Base-by-base conservation (phyloP, 129 eudicot species). In the Flaveria sonorensis region DNA sequence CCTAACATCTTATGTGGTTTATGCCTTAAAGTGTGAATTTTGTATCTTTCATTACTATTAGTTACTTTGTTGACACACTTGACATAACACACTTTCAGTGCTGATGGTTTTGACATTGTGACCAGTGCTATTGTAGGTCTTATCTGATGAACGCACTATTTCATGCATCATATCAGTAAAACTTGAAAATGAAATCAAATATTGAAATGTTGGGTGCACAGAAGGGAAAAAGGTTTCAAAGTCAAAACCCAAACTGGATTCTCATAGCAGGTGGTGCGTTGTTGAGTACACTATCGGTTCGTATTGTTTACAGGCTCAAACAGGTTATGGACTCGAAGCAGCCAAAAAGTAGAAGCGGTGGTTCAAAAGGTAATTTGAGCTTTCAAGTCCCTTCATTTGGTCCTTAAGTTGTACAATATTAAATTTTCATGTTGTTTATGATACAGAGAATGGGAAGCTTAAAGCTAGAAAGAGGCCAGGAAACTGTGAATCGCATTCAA, bases 241-340 rank as follows among this genome's bases (percentile, higher is more conserved):
- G 87, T 43, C 93, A 89, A 79, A 89, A 96, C n/a, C 98, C 98
- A 42, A 94, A 91, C 72, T 94, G 98, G 98, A 81, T 94, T 77
- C 85, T 94, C 39, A 82, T 94, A 20, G 96, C 96, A 71, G 97
- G 98, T 60, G 86, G 98, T 70, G 98, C 98, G 61, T 78, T 94
- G 86, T 48, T 94, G 64, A 94, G 98, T 82, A 88, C 98, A 24
- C 79, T 94, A 47, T 91, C 97, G 10, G 81, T 94, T 74, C 98
- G 94, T 62, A 63, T 91, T 26, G 98, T 97, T 59, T 91, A 83
- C 84, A 94, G 89, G 85, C 90, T 94, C 79, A 94, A 91, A 87
- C 97, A 89, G 77, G 81, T 81, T 26, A 68, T 89, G 42, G 97
- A 94, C 50, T n/a, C 86, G 9, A 90, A 85, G 80, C 91, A 81